Evolutionary conservation across 208 protist species (phyloP), one percentile per base, ranked within the genome.

Genomic region (Acanthamoeba sp.): DNA sequence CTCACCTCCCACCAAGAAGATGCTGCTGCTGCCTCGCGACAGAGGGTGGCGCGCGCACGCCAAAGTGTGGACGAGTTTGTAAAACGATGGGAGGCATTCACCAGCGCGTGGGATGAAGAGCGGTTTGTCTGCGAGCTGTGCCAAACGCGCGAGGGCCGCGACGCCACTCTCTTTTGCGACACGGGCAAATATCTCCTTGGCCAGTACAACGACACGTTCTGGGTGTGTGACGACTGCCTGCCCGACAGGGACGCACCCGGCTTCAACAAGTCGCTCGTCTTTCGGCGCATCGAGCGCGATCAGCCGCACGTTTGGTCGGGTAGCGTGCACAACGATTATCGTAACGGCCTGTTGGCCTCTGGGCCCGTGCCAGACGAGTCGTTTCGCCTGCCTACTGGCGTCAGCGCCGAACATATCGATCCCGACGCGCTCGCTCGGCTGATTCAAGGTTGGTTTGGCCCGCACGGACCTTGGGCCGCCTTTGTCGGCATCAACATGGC

Each of bases 151-250:
- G 59, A 69, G 59, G 27, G 59, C 6, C 59, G 59, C 59, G 29
- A 1, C 22, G 59, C 59, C 59, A 69, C 59, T 6, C 59, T 69
- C 14, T 69, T 69, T 22, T 69, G 59, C 59, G 59, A 69, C 29
- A 69, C 59, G 22, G 59, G 59, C 59, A 69, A 69, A 32, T 69
- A 69, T 24, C 22, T 69, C 59, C 22, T 5, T 6, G 59, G 59
- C 59, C 59, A 69, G 59, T 69, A 69, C 59, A 69, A 69, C 29
- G 59, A 69, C 12, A 69, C 59, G 59, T 69, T 69, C 29, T 69
- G 59, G 59, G 59, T 69, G 2, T 69, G 59, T 22, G 59, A 69
- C 59, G 59, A 69, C 20, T 69, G 59, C 59, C 59, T 69, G 2
- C 3, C 3, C 27, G 59, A 69, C 59, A 69, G 27, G 27, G 2